Percentiles rank a stretch among this genome's conserved stretches.
These are phyloP conservation scores for Fusarium humuli DNA, from an alignment of 2,329 filamentous ascomycete species.

Conservation along the genomic window DNA sequence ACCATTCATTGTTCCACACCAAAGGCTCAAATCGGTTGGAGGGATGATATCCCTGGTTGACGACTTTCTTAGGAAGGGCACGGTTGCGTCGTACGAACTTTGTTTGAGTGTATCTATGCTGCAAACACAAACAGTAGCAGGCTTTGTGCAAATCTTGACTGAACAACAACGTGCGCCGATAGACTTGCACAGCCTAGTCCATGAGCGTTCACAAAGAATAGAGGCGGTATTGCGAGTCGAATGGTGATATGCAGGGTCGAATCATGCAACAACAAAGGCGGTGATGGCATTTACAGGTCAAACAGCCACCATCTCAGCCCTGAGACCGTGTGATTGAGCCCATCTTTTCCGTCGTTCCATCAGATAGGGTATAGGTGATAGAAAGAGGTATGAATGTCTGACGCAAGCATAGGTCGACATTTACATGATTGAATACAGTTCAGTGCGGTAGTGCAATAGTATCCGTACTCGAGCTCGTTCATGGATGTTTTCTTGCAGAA, in stretches of 20 bases:
- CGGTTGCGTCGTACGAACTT: constrained; percentile 8
- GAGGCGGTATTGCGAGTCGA: constrained; percentile 19
- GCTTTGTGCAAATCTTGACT: constrained; percentile 6
- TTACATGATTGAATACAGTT: background rate
- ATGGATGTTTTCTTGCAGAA: constrained; percentile 23
- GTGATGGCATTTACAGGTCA: constrained; percentile 29
- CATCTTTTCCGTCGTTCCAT: constrained; percentile 2
- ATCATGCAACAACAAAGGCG: constrained; percentile 46
- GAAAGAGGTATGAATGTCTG: constrained; percentile 5
- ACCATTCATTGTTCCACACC: background rate
- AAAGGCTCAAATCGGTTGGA: background rate
- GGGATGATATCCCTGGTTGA: background rate
- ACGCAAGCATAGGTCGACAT: constrained; percentile 12
- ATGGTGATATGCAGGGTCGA: constrained; percentile 19
- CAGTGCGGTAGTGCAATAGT: background rate
- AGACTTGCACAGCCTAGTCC: background rate
- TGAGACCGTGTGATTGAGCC: constrained; percentile 7
- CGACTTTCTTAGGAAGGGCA: background rate
- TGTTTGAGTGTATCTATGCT: constrained; percentile 4
- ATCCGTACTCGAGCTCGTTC: constrained; percentile 32
- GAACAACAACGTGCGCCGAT: constrained; percentile 13
- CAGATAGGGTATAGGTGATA: constrained; percentile 1
- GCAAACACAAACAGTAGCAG: constrained; percentile 32
- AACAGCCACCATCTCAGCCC: constrained; percentile 15
- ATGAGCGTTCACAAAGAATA: constrained; percentile 8